These are phyloP conservation scores for Groenewaldozyma auringiensis DNA, from an alignment of 1,139 yeast species.

Conservation along the genomic window DNA sequence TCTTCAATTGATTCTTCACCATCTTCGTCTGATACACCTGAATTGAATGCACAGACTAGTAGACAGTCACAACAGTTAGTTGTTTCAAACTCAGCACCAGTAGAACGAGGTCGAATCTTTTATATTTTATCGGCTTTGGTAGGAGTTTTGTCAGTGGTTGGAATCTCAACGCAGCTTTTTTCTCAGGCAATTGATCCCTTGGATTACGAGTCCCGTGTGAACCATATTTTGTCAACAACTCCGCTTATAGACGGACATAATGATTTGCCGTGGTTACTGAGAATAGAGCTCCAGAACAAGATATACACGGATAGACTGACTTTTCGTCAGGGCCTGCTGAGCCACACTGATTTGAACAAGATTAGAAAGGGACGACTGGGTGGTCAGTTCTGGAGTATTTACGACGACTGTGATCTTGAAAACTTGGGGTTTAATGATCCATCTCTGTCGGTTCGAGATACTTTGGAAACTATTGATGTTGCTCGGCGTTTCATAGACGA, in stretches of 20 bases:
- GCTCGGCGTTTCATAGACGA: slow-evolving; percentile 38
- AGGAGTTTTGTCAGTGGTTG: slow-evolving; percentile 2
- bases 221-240: slow-evolving; percentile 3
- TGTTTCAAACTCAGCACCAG: not conserved
- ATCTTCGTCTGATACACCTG: not conserved
- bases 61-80: slow-evolving; percentile 1
- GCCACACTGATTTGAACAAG: slow-evolving; percentile 15
- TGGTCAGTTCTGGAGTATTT: slow-evolving; percentile 17
- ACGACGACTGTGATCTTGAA: slow-evolving; percentile 14
- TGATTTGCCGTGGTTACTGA: slow-evolving; percentile 15
- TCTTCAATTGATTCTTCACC: not conserved
- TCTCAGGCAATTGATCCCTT: not conserved
- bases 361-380: slow-evolving; percentile 16
- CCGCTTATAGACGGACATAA: slow-evolving; percentile 18
- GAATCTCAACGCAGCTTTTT: not conserved
- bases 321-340: slow-evolving; percentile 11
- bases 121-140: slow-evolving; percentile 2
- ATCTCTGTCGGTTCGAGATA: slow-evolving; percentile 39
- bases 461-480: slow-evolving; percentile 48
- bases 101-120: not conserved
- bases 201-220: not conserved
- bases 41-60: not conserved
- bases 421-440: slow-evolving; percentile 16
- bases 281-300: slow-evolving; percentile 14
- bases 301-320: slow-evolving; percentile 11